phyloP scores from a whole-genome alignment of 169 alveolate genomes.

The Cryptosporidium viatorum region DNA sequence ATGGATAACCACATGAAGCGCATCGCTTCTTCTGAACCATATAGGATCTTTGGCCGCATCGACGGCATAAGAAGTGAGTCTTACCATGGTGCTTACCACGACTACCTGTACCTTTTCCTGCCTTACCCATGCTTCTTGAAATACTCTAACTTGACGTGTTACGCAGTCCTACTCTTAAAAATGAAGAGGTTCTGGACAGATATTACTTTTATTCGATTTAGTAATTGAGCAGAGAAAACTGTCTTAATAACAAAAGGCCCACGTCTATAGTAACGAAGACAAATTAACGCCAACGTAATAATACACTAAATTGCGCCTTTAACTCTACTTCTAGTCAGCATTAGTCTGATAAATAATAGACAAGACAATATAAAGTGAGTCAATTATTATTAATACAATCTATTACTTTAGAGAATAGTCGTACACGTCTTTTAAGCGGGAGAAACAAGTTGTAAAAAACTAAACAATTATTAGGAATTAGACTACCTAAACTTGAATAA shows the following conservation, averaged over 20 bases:
- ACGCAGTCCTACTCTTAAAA: background rate
- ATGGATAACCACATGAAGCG: conserved; percentile 97
- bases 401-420: background rate
- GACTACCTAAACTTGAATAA: conserved; percentile 83
- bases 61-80: conserved; percentile 95
- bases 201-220: background rate
- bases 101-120: conserved; percentile 97
- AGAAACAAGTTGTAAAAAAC: background rate
- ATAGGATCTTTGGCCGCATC: conserved; percentile 95
- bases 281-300: background rate
- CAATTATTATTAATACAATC: background rate
- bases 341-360: background rate
- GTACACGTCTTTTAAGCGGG: conserved; percentile 37
- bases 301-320: background rate
- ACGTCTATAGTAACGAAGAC: conserved; percentile 6
- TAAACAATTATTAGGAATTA: background rate
- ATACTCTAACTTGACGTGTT: background rate
- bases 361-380: background rate
- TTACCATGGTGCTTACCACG: conserved; percentile 96
- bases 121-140: conserved; percentile 87
- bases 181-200: background rate
- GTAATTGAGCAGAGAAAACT: background rate
- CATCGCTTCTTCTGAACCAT: conserved; percentile 95
- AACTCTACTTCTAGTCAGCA: background rate
- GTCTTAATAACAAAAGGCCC: background rate